Base-by-base conservation (phyloP, 2,329 filamentous ascomycete genomes). In the Hymenoscyphus occultus region DNA sequence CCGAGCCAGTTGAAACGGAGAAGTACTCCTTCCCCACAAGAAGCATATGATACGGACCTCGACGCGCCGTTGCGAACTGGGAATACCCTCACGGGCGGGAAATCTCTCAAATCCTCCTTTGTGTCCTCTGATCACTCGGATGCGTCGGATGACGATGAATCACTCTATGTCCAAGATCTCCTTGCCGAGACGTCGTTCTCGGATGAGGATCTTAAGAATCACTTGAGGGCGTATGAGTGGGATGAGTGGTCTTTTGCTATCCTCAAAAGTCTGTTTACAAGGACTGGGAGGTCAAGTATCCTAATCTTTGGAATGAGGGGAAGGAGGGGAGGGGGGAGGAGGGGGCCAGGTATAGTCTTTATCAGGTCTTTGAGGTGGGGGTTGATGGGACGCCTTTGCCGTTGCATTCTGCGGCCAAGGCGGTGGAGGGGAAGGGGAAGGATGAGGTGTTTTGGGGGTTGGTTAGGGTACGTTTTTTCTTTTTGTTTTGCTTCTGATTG, bases 351-450 rank as follows among this genome's bases (percentile, higher is more conserved):
- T 64, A 64, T 48, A 45, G 32, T 14, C 35, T 64, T 2, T 64
- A 64, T 57, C 62, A 64, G 35, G 48, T 64, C 16, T 64, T 64
- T 61, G 62, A 64, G 45, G 62, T 64, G 5, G 62, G 62, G 4
- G 60, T 57, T 58, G 62, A 64, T 61, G 58, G 62, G 35, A 61
- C 58, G 12, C 62, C 62, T 4, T 32, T 64, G 19, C 51, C 58
- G 12, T n/a, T 64, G 22, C 62, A 64, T 61, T 31, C 19, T n/a
- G 22, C 32, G 13, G 51, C 22, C 10, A 31, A n/a, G 35, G 42
- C 19, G 16, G 56, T 54, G 10, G 54, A 64, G 22, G 45, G 59
- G 5, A 58, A 42, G 35, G 9, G 40, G 2, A 64, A 64, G 42
- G 62, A 64, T 58, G 31, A 61, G 58, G 51, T 60, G 42, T 22